Percentiles rank a stretch among this genome's conserved stretches.
phyloP scores from a whole-genome alignment of 768 basidiomycete genomes.

The Termitomyces sp. region DNA sequence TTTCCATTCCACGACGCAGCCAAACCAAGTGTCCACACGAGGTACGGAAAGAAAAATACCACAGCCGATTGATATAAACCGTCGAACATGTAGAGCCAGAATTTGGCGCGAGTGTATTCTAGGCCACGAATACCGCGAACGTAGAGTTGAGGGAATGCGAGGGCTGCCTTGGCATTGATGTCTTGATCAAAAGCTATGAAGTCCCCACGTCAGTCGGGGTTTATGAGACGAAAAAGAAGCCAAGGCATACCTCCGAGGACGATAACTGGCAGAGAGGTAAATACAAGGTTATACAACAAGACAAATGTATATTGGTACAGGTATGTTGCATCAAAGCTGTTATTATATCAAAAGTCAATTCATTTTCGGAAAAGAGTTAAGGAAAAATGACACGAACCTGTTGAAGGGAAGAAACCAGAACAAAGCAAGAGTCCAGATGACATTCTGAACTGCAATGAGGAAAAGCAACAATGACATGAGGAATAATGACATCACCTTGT shows the following conservation, averaged over 20 bases:
- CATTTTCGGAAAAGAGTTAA: background rate
- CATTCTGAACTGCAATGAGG: slow-evolving; percentile 49
- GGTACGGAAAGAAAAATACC: slow-evolving; percentile 84
- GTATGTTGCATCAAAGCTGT: slow-evolving; percentile 91
- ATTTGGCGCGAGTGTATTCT: slow-evolving; percentile 88
- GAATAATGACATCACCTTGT: slow-evolving; percentile 64
- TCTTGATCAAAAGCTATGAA: slow-evolving; percentile 89
- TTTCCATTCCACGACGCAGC: slow-evolving; percentile 76
- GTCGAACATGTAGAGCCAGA: slow-evolving; percentile 94
- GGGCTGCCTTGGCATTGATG: slow-evolving; percentile 81
- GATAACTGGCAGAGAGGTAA: slow-evolving; percentile 92
- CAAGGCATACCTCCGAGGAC: slow-evolving; percentile 71
- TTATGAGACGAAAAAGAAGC: slow-evolving; percentile 1
- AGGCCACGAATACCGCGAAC: slow-evolving; percentile 89
- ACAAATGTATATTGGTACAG: slow-evolving; percentile 95
- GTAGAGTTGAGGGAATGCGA: slow-evolving; percentile 96
- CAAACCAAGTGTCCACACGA: slow-evolving; percentile 63
- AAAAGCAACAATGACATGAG: background rate
- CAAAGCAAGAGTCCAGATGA: slow-evolving; percentile 90
- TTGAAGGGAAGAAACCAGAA: slow-evolving; percentile 95
- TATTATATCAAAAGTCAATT: slow-evolving; percentile 15
- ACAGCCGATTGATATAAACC: slow-evolving; percentile 90
- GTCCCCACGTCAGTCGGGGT: slow-evolving; percentile 9
- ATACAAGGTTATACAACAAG: slow-evolving; percentile 85
- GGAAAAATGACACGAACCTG: slow-evolving; percentile 43